These are phyloP conservation scores for Silene conica DNA, from an alignment of 148 eudicot species.

Conservation along the genomic window DNA sequence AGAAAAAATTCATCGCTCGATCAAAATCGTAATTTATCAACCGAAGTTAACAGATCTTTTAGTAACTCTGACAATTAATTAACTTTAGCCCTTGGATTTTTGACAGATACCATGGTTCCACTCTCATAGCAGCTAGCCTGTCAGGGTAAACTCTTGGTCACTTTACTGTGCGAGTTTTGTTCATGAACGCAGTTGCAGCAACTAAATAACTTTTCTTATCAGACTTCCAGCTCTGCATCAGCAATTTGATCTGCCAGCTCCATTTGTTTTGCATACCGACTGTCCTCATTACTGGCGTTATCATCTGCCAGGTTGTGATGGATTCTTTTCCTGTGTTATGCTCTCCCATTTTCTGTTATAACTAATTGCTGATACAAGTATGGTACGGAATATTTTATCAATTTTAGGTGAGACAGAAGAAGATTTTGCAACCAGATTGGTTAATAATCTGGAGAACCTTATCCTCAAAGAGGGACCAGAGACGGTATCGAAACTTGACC, in stretches of 20 bases:
- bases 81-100: conserved; percentile 14
- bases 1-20: conserved; percentile 95
- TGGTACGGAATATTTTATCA: neutral
- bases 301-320: conserved; percentile 75
- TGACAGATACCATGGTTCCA: conserved; percentile 93
- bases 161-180: neutral
- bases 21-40: conserved; percentile 63
- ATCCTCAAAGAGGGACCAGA: conserved; percentile 95
- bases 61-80: conserved; percentile 11
- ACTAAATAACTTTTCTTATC: conserved; percentile 13
- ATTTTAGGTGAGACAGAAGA: conserved; percentile 83
- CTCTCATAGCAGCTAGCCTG: conserved; percentile 90
- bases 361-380: conserved; percentile 5
- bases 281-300: conserved; percentile 99
- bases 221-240: conserved; percentile 89
- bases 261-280: conserved; percentile 90
- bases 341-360: neutral
- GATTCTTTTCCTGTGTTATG: neutral
- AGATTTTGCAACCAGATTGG: conserved; percentile 89
- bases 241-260: conserved; percentile 95
- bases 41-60: neutral
- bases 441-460: conserved; percentile 80
- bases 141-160: conserved; percentile 56
- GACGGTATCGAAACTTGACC: conserved; percentile 47
- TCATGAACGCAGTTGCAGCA: conserved; percentile 1